Percentiles rank a stretch among this genome's conserved stretches.
Conservation (phyloP, 78 protist species). For the Protostelium mycophagum region DNA sequence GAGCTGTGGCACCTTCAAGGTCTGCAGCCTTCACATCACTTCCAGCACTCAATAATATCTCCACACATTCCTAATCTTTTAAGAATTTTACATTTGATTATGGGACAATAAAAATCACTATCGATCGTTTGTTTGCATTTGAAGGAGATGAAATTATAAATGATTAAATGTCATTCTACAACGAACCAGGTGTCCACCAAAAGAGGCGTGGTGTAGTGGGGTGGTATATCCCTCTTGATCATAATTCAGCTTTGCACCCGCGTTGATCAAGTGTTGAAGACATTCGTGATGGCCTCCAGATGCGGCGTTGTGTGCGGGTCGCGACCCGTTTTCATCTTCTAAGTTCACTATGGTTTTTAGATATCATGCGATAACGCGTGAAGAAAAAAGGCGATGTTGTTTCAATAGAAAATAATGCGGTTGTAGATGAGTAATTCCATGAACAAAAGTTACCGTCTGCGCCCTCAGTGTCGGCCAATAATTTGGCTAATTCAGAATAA, state of each 20-base stretch:
- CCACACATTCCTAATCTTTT: no score
- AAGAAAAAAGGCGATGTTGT: no score
- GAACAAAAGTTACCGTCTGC: neutral
- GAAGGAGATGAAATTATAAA: no score
- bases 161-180: constrained; percentile 21
- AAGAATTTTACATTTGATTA: no score
- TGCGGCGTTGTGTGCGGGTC: constrained; percentile 61
- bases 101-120: no score
- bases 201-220: constrained; percentile 65
- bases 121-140: neutral
- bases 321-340: constrained; percentile 48
- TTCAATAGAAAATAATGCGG: no score
- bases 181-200: constrained; percentile 38
- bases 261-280: neutral
- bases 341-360: no score
- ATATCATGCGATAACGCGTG: no score
- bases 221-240: constrained; percentile 46
- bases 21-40: constrained; percentile 29
- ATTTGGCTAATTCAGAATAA: neutral
- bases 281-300: constrained; percentile 24
- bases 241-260: neutral
- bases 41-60: neutral
- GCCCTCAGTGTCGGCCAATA: neutral
- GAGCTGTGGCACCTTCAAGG: constrained; percentile 63
- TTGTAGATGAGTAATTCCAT: no score